Conservation (phyloP, 1,139 yeast genomes). For the Taiozyma sp. region DNA sequence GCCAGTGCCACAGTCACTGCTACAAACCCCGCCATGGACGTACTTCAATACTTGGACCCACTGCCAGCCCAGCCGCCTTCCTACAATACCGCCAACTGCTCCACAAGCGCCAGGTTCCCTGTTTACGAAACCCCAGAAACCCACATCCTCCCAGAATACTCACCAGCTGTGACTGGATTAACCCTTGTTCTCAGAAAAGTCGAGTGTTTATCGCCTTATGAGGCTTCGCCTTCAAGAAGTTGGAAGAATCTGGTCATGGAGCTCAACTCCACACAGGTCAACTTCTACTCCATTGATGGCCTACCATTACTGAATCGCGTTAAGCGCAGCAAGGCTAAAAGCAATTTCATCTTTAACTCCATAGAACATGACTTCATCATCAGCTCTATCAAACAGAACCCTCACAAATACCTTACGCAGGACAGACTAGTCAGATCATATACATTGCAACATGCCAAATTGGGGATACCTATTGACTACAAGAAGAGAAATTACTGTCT, state of each 20-base stretch:
- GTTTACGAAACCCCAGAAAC: constrained; percentile 31
- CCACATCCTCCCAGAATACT: constrained; percentile 44
- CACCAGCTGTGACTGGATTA: constrained; percentile 53
- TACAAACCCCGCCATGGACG: constrained; percentile 12
- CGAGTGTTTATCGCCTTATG: constrained; percentile 67
- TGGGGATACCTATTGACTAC: constrained; percentile 66
- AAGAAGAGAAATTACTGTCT: constrained; percentile 39
- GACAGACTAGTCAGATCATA: constrained; percentile 45
- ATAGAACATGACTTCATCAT: constrained; percentile 28
- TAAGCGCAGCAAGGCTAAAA: constrained; percentile 14
- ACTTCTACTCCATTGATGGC: constrained; percentile 42
- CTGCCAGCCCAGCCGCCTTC: constrained; percentile 45
- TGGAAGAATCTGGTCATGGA: constrained; percentile 64
- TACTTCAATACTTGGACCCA: constrained; percentile 43
- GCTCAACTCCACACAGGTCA: constrained; percentile 68
- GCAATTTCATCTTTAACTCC: constrained; percentile 20
- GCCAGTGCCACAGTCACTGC: background rate
- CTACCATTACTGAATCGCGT: constrained; percentile 15
- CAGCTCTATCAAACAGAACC: constrained; percentile 23
- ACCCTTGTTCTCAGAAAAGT: constrained; percentile 48
- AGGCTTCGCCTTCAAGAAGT: constrained; percentile 50
- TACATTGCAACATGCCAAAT: constrained; percentile 61
- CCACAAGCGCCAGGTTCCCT: constrained; percentile 37
- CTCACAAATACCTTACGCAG: constrained; percentile 27
- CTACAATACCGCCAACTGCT: constrained; percentile 30